These are phyloP conservation scores for Cadophora gregata DNA, from an alignment of 2,329 filamentous ascomycete species.

Conservation along the genomic window DNA sequence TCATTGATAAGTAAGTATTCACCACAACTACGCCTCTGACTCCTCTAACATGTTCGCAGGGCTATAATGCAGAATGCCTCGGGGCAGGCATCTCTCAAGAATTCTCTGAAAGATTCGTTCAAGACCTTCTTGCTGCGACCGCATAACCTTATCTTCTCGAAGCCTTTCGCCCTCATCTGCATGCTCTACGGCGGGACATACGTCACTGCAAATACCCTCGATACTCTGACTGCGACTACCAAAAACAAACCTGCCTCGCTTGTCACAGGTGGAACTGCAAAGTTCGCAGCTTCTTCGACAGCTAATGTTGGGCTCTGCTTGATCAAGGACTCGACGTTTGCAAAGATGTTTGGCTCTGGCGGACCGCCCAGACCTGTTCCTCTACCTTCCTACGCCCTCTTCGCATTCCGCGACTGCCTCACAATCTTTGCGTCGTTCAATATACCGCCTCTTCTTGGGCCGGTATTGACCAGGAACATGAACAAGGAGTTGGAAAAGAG, in stretches of 20 bases:
- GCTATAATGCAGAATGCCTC: constrained; percentile 85
- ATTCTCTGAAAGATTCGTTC: constrained; percentile 65
- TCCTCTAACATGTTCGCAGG: constrained; percentile 49
- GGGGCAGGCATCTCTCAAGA: constrained; percentile 63
- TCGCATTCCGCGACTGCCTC: constrained; percentile 81
- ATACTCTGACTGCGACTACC: constrained; percentile 75
- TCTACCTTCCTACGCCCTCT: constrained; percentile 74
- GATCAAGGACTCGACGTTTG: constrained; percentile 89
- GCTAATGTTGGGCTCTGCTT: constrained; percentile 86
- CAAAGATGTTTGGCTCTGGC: constrained; percentile 76
- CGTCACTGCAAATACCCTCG: constrained; percentile 83
- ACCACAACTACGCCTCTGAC: constrained; percentile 9
- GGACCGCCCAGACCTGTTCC: constrained; percentile 64
- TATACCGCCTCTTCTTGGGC: constrained; percentile 79
- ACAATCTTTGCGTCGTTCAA: constrained; percentile 96
- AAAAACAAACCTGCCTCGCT: constrained; percentile 60
- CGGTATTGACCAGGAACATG: constrained; percentile 63
- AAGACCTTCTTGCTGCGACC: constrained; percentile 63
- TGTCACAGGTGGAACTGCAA: constrained; percentile 76
- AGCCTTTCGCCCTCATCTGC: constrained; percentile 72
- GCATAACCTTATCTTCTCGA: constrained; percentile 64
- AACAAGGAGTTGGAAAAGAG: constrained; percentile 56
- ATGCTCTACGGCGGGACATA: constrained; percentile 89
- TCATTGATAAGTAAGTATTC: constrained; percentile 77
- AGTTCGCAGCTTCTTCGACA: constrained; percentile 81